Base-by-base conservation (phyloP, 176 grass and related monocot genomes). In the Oryza australiensis region DNA sequence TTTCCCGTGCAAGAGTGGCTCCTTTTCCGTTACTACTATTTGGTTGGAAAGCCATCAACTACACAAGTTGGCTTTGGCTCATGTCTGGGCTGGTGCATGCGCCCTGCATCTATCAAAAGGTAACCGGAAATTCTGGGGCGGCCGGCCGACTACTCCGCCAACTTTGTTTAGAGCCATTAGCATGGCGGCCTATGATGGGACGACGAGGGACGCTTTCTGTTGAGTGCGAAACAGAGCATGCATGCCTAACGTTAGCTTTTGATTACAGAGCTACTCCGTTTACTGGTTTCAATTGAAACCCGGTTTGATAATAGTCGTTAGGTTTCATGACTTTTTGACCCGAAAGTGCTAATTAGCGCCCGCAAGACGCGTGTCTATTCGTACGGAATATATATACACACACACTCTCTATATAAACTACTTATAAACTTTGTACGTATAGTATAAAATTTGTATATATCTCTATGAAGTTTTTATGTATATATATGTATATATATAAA, bases 281-380 rank as follows among this genome's bases (percentile, higher is more conserved):
- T 40, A 1, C 12, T 14, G 7, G n/a, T 35, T 41, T 18, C 10
- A 7, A 27, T 62, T 26, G 35, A 46, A 13, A 70, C 42, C 27
- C 12, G 12, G 7, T 29, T 33, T 51, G 62, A 73, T 74, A 28
- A 38, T 49, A 53, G 1, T 38, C n/a, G 22, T 9, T 59, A 23
- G 13, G 46, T 37, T 55, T 40, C 6, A 70, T 5, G 30, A 66
- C 1, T 24, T 79, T 79, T 79, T 86, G 68, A 86, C 68, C 16
- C 12, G 18, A 48, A 79, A 18, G 10, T n/a, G n/a, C n/a, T n/a
- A n/a, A n/a, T n/a, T n/a, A n/a, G n/a, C n/a, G n/a, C n/a, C n/a
- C n/a, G n/a, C n/a, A n/a, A n/a, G n/a, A n/a, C n/a, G n/a, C n/a
- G n/a, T n/a, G n/a, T n/a, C n/a, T n/a, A n/a, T n/a, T n/a, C n/a